Base-by-base conservation (phyloP, 2,329 filamentous ascomycete genomes). In the Cladobotryum protrusum region DNA sequence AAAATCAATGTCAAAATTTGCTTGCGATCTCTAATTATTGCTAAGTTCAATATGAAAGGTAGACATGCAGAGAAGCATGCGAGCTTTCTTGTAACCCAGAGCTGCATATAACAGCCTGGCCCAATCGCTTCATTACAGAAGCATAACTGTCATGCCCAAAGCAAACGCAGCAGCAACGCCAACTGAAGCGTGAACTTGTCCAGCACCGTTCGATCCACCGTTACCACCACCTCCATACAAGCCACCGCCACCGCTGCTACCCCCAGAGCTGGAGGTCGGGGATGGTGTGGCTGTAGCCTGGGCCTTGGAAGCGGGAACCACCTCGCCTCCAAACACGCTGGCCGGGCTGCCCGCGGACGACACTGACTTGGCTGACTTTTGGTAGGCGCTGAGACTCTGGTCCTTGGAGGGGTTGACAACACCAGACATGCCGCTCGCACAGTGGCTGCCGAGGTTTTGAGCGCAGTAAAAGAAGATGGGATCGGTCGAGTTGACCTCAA, bases 391-490 rank as follows among this genome's bases (percentile, higher is more conserved):
- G 8, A 56, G 53, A 6, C 55, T 58, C 45, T 54, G 48, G 13
- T 51, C 34, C 11, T 18, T 45, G 20, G 45, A 47, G 12, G 53
- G 49, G 40, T 61, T 62, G 50, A 62, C 52, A 5, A 53, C 57
- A 15, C 56, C 58, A 9, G 57, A 44, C 60, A 62, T 60, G 19
- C 59, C 59, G 11, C 42, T 52, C 47, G 52, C 47, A 46, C 60
- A 62, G 40, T 62, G 56, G 6, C 41, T 35, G 12, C 51, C 49
- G 36, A 12, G 17, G 34, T 40, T 42, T 12, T 43, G 45, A 5
- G 55, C 49, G 43, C 56, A 62, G 53, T 62, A 62, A 49, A 61
- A 59, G 43, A 59, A 55, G 12, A 62, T 48, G 18, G 60, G 59
- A 6, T 59, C 48, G 13, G 57, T 60, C 14, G 52, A 44, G 45